Percentiles rank a stretch among this genome's conserved stretches.
phyloP scores from a whole-genome alignment of 139 green algal genomes.

The Parachlorella kessleri region DNA sequence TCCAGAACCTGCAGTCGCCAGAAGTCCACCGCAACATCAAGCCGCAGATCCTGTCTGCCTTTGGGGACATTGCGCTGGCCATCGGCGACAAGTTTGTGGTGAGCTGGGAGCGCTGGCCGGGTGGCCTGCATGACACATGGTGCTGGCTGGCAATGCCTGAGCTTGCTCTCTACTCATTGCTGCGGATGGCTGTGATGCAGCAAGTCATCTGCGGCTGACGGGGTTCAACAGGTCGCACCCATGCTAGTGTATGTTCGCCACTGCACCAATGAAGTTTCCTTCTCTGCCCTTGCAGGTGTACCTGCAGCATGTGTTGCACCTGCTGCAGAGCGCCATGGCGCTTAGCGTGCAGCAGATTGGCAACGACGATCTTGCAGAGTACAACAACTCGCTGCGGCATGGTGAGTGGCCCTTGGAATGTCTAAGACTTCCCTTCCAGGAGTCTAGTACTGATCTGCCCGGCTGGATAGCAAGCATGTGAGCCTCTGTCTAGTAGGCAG shows the following conservation, averaged over 20 bases:
- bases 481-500: too few species aligned
- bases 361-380: constrained; percentile 89
- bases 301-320: constrained; percentile 77
- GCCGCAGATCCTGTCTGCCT: constrained; percentile 90
- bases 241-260: too few species aligned
- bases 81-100: constrained; percentile 88
- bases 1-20: constrained; percentile 48
- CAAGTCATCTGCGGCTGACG: too few species aligned
- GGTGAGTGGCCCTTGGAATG: constrained; percentile 17
- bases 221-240: too few species aligned
- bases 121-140: background rate
- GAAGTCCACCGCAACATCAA: constrained; percentile 94
- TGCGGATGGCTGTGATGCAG: too few species aligned
- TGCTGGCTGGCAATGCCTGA: background rate
- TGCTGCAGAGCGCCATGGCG: constrained; percentile 79
- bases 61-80: constrained; percentile 95
- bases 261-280: too few species aligned
- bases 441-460: background rate
- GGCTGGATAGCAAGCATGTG: too few species aligned
- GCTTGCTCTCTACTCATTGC: too few species aligned
- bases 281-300: constrained; percentile 19
- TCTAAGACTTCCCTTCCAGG: background rate
- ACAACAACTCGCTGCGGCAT: constrained; percentile 90
- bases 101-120: constrained; percentile 42
- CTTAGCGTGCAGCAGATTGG: constrained; percentile 57